These are phyloP conservation scores for Apiotrichum montevideense DNA, from an alignment of 1,284 basidiomycete genomes.

Conservation along the genomic window DNA sequence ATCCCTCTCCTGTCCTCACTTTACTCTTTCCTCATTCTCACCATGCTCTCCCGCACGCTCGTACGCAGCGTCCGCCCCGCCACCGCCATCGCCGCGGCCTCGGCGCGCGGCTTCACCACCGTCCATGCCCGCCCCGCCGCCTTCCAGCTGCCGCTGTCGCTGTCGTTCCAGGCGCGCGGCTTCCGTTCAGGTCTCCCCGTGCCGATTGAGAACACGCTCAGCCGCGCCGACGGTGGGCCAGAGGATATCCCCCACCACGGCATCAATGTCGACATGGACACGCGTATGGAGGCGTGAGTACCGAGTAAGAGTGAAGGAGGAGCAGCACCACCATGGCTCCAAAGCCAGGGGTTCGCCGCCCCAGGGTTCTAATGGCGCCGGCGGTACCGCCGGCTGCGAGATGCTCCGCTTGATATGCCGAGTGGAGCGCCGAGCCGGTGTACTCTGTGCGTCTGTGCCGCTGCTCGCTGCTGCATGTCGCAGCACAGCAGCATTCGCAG, in stretches of 20 bases:
- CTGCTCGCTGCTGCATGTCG: no score
- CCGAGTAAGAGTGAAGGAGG: no score
- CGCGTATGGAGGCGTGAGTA: constrained; percentile 42
- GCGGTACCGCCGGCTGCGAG: no score
- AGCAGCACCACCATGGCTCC: no score
- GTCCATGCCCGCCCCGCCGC: background rate
- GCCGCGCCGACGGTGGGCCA: constrained; percentile 29
- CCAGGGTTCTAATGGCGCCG: no score
- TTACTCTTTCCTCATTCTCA: background rate
- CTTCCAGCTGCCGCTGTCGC: background rate
- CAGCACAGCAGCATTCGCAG: no score
- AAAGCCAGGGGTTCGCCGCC: no score
- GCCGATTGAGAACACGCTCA: background rate
- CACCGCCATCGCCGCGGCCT: constrained; percentile 4
- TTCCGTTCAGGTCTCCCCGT: constrained; percentile 19
- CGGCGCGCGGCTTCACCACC: background rate
- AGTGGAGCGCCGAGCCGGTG: no score
- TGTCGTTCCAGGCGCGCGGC: background rate
- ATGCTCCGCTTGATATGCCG: no score
- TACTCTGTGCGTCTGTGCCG: no score
- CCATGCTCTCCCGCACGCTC: background rate
- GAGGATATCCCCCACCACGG: constrained; percentile 37
- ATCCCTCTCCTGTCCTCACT: background rate
- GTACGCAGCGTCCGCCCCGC: no score
- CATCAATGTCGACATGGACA: constrained; percentile 39